A percentile compares a stretch with the other conserved stretches of the same genome.
phyloP scores from a whole-genome alignment of 805 yeast species.

The Myxozyma neotropica region DNA sequence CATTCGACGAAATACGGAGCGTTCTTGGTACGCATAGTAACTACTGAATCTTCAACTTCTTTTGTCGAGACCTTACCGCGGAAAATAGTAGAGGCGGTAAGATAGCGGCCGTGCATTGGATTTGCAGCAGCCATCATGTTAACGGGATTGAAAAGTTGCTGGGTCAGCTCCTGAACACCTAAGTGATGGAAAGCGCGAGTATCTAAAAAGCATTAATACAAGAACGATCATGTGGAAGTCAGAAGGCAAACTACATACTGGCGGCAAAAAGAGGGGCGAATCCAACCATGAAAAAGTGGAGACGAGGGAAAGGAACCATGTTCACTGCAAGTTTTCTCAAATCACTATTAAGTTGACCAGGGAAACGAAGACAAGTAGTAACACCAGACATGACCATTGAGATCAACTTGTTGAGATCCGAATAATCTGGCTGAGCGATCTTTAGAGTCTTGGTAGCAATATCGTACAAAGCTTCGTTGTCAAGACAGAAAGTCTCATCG shows the following conservation, averaged over 20 bases:
- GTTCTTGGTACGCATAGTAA: conserved; percentile 77
- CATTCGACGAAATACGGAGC: conserved; percentile 87
- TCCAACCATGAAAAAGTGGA: conserved; percentile 94
- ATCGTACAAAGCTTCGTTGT: conserved; percentile 89
- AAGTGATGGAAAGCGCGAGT: conserved; percentile 81
- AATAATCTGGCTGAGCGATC: conserved; percentile 74
- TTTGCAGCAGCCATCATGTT: conserved; percentile 97
- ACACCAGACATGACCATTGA: conserved; percentile 95
- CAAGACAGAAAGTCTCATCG: conserved; percentile 93
- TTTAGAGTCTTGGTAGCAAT: conserved; percentile 86
- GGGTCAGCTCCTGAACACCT: conserved; percentile 88
- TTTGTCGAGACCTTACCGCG: conserved; percentile 90
- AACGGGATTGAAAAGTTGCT: conserved; percentile 88
- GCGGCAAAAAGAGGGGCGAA: conserved; percentile 85
- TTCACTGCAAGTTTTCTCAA: conserved; percentile 91
- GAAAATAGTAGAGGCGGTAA: conserved; percentile 92
- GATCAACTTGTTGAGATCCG: conserved; percentile 78
- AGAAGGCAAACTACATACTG: conserved; percentile 11
- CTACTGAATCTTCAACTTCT: conserved; percentile 94
- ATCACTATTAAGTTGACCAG: conserved; percentile 93
- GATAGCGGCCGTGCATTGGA: conserved; percentile 86
- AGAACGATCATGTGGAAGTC: background rate
- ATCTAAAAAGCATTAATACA: conserved; percentile 46
- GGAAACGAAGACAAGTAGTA: conserved; percentile 90
- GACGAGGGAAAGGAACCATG: conserved; percentile 91